Conservation (phyloP, 106 monocot genomes). For the Acorus gramineus region DNA sequence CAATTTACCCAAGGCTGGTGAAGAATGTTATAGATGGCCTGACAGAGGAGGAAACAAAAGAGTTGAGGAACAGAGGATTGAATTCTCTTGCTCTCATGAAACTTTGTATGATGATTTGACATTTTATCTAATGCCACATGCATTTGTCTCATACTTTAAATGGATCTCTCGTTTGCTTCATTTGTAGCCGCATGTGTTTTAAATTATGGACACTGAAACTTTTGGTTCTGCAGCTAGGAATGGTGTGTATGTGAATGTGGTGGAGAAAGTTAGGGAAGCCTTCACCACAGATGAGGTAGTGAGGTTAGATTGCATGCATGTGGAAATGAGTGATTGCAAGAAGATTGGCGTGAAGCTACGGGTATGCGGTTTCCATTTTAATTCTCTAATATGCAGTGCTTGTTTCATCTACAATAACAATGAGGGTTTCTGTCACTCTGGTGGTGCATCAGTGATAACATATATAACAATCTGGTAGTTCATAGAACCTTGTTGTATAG, state of each 20-base stretch:
- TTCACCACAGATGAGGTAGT: conserved; percentile 66
- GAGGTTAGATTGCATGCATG: conserved; percentile 59
- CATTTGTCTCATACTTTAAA: too few species aligned
- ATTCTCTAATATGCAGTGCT: too few species aligned
- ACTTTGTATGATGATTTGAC: conserved; percentile 39
- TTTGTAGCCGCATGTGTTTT: not conserved
- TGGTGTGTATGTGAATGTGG: conserved; percentile 79
- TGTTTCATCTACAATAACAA: too few species aligned
- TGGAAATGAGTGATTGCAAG: conserved; percentile 67
- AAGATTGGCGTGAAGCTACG: conserved; percentile 87
- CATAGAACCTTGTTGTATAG: too few species aligned
- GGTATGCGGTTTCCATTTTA: conserved; percentile 22
- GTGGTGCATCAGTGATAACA: too few species aligned
- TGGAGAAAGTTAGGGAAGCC: conserved; percentile 54
- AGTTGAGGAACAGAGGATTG: conserved; percentile 67
- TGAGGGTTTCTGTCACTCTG: too few species aligned
- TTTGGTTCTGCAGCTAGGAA: conserved; percentile 58
- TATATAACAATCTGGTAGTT: too few species aligned
- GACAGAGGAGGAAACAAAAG: conserved; percentile 76
- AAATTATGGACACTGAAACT: not conserved
- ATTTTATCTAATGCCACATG: not conserved
- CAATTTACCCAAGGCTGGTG: conserved; percentile 78
- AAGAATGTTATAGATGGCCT: conserved; percentile 60
- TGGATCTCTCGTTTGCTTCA: not conserved
- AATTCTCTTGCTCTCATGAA: conserved; percentile 64